Conservation (phyloP, 306 rosid genomes). For the Arachis hypogaea region DNA sequence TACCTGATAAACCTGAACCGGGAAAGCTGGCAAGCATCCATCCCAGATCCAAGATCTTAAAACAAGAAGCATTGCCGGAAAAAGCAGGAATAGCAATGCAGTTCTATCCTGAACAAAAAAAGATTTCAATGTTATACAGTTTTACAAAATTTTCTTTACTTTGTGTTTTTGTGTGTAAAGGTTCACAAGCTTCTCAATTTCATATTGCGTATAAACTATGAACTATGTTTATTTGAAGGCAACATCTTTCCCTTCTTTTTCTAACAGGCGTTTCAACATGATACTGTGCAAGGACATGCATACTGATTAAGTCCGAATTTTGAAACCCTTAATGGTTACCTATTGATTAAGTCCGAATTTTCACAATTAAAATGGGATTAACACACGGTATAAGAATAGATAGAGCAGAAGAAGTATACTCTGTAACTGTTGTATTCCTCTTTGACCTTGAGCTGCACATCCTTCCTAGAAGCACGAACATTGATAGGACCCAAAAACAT, state of each 20-base stretch:
- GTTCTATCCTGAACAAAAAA: slow-evolving; percentile 89
- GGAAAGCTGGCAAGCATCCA: slow-evolving; percentile 95
- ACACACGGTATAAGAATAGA: background rate
- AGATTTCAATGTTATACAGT: slow-evolving; percentile 27
- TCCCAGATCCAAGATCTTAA: slow-evolving; percentile 91
- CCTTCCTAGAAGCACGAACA: slow-evolving; percentile 87
- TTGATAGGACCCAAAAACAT: slow-evolving; percentile 96
- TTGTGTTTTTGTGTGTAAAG: too few species aligned
- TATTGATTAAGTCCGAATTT: background rate
- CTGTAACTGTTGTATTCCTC: slow-evolving; percentile 96
- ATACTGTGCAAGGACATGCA: slow-evolving; percentile 10
- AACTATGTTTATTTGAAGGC: background rate
- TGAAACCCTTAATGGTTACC: too few species aligned
- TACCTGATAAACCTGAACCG: slow-evolving; percentile 97
- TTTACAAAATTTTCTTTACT: slow-evolving; percentile 3
- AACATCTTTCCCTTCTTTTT: slow-evolving; percentile 9
- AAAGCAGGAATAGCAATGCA: slow-evolving; percentile 89
- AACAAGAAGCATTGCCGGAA: slow-evolving; percentile 74
- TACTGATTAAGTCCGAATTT: background rate
- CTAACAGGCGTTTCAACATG: background rate
- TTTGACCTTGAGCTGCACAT: slow-evolving; percentile 90
- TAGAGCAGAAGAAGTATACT: slow-evolving; percentile 44
- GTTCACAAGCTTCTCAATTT: slow-evolving; percentile 4
- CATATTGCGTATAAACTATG: background rate
- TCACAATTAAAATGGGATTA: background rate